Evolutionary conservation across 2,329 filamentous ascomycete genomes (phyloP), one percentile per base, ranked within the genome.

Genomic region (Pseudofabraea citricarpa): DNA sequence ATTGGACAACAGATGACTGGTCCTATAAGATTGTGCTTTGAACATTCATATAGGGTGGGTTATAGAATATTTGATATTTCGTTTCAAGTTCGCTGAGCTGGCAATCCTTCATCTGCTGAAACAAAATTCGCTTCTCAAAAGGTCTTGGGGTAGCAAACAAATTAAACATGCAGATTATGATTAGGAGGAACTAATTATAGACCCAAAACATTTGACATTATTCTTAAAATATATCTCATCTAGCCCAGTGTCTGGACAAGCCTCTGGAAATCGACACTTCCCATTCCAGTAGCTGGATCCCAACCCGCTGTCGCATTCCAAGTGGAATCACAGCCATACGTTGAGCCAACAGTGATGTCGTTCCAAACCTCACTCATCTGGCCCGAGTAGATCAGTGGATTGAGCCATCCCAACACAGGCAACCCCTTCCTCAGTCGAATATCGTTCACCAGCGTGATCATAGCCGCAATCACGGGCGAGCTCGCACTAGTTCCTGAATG

Each of bases 381-480:
- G 38, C 29, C 38, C 5, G 61, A 62, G 56, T 81, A 81, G 15
- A 81, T 54, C 72, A 73, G 78, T 0, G 77, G 77, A 29, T 51
- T 49, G 13, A 49, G 29, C 23, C 36, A 51, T 6, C 49, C 47
- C 5, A 46, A 19, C 4, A 46, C 41, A 9, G 44, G 42, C 35
- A 47, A 44, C 2, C 44, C 41, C 21, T 33, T 37, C 18, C 40
- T 37, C 27, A 49, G n/a, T 19, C 47, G 24, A 12, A 41, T 43
- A 31, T 47, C 42, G 19, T 51, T 49, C 16, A 49, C 19, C n/a
- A 51, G 36, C 18, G 44, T 33, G 43, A 85, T 65, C 41, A 84
- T 67, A 4, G 71, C 73, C 0, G 76, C 73, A 20, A 77, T 76
- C 0, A 77, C 64, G 0, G 82, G 82, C 1, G 74, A 63, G 0